Evolutionary conservation across 495 filamentous ascomycete species (phyloP), one percentile per base, ranked within the genome.

Genomic region (Massariosphaeria phaeospora): DNA sequence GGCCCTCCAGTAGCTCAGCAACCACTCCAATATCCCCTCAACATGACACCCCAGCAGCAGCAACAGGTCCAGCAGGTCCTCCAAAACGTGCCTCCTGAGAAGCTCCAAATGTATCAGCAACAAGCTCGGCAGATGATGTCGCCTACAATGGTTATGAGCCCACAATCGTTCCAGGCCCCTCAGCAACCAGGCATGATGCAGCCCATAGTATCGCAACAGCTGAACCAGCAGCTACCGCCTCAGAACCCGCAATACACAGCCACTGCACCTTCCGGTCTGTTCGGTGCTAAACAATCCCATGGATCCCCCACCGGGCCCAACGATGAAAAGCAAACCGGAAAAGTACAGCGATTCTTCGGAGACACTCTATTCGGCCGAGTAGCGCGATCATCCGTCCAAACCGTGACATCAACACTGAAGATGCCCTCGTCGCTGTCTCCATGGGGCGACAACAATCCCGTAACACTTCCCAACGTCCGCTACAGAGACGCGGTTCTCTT

Each of bases 371-470:
- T 69, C 26, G 69, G 69, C 7, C 53, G 69, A 24, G 57, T 71
- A 34, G 69, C 63, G 12, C 67, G 67, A n/a, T 61, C 69, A 1
- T 59, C 57, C 13, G 69, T 70, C 3, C 58, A 63, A 48, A 72
- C 69, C 12, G 62, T 56, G 3, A 65, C 69, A n/a, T 64, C 66
- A 12, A 62, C 69, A 0, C 26, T 66, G 24, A 71, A 69, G 42
- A 61, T 72, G 48, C 69, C 69, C 8, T 38, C 57, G 3, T 48
- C 60, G n/a, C 58, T 72, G 2, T 71, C 69, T 21, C 69, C 69
- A 10, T 72, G 67, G 69, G 69, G 69, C 24, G 69, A 72, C 50
- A 72, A 71, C 49, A 71, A 72, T 39, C 70, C 69, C 20, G 66
- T 72, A 25, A 72, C 69, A 15, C 64, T 72, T n/a, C 69, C 69